Evolutionary conservation across 2,329 filamentous ascomycete species (phyloP), one percentile per base, ranked within the genome.

Genomic region (Paramyrothecium sp.): DNA sequence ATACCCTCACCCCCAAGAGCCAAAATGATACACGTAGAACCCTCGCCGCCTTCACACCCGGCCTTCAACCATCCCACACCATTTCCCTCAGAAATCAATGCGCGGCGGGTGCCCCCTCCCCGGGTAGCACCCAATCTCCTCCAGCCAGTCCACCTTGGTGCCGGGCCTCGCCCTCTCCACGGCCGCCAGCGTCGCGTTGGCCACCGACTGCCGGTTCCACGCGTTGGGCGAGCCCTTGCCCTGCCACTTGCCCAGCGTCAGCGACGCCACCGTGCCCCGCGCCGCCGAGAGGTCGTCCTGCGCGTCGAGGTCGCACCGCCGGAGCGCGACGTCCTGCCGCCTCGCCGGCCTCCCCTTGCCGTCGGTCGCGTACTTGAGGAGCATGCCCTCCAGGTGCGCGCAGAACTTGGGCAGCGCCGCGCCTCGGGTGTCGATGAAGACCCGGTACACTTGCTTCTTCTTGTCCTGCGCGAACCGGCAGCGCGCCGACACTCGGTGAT

Each of bases 231-330:
- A 7, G 7, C 12, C 10, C 26, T 51, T 10, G 21, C 34, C 17
- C 17, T 38, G n/a, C 13, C 13, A 19, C 34, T 51, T 3, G 5
- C 11, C 12, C 4, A 58, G 7, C 12, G 50, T 47, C 20, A 56
- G 34, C 21, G 33, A n/a, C 17, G 51, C 53, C 23, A 54, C 53
- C 22, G 44, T 33, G 19, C 57, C 57, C 22, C 16, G 19, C 8
- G 16, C 20, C 3, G 23, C 47, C 11, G 16, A 34, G 22, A 56
- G 41, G 41, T 56, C 51, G 47, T 58, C 57, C 3, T 34, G 13
- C 20, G 54, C 53, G 23, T 56, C 33, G 22, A 56, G 16, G 46
- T 58, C 56, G 54, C 57, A 58, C 17, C 54, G 54, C 20, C 38
- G 38, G 4, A 44, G n/a, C 38, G 13, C n/a, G 5, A 44, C n/a